Evolutionary conservation across 495 filamentous ascomycete genomes (phyloP).

Genomic region (Clavariopsis aquatica): DNA sequence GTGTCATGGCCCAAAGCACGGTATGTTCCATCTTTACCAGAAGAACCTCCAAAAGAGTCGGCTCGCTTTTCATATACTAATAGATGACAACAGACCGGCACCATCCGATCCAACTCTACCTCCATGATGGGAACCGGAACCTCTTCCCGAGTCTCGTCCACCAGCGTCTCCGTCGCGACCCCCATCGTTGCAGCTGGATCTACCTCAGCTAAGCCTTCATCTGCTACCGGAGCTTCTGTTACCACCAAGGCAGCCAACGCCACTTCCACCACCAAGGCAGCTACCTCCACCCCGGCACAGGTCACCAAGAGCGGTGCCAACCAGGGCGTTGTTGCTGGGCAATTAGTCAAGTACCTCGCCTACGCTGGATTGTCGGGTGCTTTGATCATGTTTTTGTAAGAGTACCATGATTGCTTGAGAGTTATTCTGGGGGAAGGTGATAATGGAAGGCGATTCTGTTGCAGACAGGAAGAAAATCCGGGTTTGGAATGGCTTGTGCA

Average conservation of each 20-base stretch:
- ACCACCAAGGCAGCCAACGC: background rate
- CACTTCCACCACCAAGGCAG: background rate
- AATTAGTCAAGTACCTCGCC: background rate
- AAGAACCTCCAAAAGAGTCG: too few species aligned
- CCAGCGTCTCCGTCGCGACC: background rate
- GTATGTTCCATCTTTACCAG: too few species aligned
- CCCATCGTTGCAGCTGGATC: background rate
- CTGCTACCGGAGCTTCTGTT: background rate
- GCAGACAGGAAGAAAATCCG: background rate
- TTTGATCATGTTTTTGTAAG: background rate
- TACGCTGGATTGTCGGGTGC: background rate
- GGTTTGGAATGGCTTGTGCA: too few species aligned
- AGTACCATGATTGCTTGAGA: background rate
- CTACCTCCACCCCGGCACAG: background rate
- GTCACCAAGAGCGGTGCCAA: background rate
- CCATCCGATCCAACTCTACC: background rate
- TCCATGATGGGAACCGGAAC: background rate
- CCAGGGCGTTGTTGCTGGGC: background rate
- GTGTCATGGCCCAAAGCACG: background rate
- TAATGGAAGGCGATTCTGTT: background rate
- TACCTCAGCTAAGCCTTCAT: background rate
- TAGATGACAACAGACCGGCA: background rate
- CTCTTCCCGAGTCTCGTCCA: background rate
- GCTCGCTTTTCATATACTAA: too few species aligned
- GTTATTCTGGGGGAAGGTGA: background rate